phyloP scores from a whole-genome alignment of 345 rosid genomes.

The Populus pruinosa region DNA sequence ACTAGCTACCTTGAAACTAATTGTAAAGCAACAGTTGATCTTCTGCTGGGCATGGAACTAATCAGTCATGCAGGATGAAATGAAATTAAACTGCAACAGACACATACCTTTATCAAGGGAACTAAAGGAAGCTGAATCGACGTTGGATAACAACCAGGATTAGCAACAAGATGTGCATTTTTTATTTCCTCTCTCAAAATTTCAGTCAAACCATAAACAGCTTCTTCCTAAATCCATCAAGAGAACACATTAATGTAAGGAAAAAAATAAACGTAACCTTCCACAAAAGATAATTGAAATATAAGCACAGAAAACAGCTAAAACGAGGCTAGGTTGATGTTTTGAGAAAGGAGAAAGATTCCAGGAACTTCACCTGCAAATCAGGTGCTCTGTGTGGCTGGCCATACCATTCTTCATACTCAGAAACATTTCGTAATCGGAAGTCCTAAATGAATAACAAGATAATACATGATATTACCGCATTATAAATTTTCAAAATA shows the following conservation, averaged over 20 bases:
- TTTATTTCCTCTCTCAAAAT: conserved; percentile 60
- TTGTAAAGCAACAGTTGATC: background rate
- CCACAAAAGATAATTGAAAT: background rate
- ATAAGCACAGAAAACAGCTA: background rate
- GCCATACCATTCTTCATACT: conserved; percentile 97
- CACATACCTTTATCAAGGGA: conserved; percentile 72
- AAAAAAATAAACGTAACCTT: background rate
- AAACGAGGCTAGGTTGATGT: background rate
- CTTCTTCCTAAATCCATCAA: conserved; percentile 59
- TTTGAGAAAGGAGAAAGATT: background rate
- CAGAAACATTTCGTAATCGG: conserved; percentile 61
- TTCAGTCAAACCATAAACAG: conserved; percentile 95
- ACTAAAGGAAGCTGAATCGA: conserved; percentile 92
- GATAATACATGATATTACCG: conserved; percentile 10
- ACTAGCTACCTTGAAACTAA: background rate
- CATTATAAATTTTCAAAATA: background rate
- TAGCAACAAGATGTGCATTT: conserved; percentile 78
- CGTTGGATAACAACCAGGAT: conserved; percentile 98
- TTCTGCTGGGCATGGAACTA: background rate
- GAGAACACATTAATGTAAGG: background rate
- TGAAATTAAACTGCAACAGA: background rate
- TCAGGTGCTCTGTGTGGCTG: conserved; percentile 83
- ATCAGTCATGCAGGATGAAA: conserved; percentile 1
- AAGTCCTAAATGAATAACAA: conserved; percentile 49
- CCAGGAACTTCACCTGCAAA: conserved; percentile 53